Evolutionary conservation across 2,329 filamentous ascomycete species (phyloP).

Genomic region (Elsinoe ampelina): DNA sequence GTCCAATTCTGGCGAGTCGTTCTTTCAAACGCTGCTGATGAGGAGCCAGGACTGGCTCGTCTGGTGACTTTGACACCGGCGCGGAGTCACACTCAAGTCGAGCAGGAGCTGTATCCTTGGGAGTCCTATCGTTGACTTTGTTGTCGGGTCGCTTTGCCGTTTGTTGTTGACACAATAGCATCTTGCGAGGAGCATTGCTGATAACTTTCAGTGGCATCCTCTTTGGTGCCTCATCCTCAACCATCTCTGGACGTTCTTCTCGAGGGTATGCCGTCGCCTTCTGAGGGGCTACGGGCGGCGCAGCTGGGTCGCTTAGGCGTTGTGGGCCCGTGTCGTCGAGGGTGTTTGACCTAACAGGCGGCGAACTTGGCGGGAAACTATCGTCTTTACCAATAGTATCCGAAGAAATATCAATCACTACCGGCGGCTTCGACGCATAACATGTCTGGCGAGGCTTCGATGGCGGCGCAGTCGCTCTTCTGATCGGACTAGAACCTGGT

Average conservation of each 20-base stretch:
- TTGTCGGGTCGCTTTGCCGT: constrained; percentile 18
- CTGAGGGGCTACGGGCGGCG: neutral
- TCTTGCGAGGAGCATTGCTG: constrained; percentile 32
- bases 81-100: constrained; percentile 14
- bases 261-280: neutral
- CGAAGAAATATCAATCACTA: constrained; percentile 2
- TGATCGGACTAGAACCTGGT: neutral
- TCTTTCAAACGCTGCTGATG: constrained; percentile 22
- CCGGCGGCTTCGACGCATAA: constrained; percentile 6
- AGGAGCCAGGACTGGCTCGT: constrained; percentile 12
- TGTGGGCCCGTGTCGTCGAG: neutral
- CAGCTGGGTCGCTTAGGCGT: neutral
- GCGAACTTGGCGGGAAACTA: neutral
- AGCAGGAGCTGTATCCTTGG: constrained; percentile 13
- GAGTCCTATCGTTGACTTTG: constrained; percentile 1
- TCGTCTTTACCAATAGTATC: neutral
- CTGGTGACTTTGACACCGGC: constrained; percentile 13
- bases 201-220: constrained; percentile 31
- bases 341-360: neutral
- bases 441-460: neutral
- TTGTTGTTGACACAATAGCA: constrained; percentile 35
- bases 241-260: neutral
- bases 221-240: neutral
- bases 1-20: constrained; percentile 23
- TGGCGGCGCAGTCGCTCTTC: neutral